Percentiles rank a stretch among this genome's conserved stretches.
Evolutionary conservation across 257 asterid species (phyloP).

Genomic region (Paraleonurus japonicus): DNA sequence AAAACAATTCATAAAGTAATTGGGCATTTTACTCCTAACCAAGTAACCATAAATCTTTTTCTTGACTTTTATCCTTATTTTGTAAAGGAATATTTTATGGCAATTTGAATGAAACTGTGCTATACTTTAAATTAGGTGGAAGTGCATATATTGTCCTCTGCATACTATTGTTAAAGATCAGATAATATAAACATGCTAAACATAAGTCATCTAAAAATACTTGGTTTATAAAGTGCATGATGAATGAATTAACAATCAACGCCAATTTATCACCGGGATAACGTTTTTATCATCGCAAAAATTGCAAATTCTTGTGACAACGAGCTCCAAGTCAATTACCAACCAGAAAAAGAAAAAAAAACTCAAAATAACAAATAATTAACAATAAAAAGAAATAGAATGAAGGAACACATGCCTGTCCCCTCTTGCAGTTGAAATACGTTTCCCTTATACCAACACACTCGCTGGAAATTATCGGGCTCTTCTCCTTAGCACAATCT

Average conservation of each 20-base stretch:
- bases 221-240: not conserved
- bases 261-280: not conserved
- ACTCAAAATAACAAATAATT: not conserved
- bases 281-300: not conserved
- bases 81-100: not conserved
- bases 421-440: slow-evolving; percentile 94
- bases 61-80: not conserved
- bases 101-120: not conserved
- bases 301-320: not conserved
- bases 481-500: slow-evolving; percentile 77
- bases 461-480: slow-evolving; percentile 75
- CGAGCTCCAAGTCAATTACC: not conserved
- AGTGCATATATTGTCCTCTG: not conserved
- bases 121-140: not conserved
- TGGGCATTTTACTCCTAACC: not conserved
- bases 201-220: not conserved
- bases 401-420: slow-evolving; percentile 53
- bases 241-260: not conserved
- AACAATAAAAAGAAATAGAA: not conserved
- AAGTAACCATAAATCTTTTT: not conserved
- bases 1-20: not conserved
- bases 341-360: not conserved
- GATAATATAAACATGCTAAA: not conserved
- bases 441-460: slow-evolving; percentile 94
- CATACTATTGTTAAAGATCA: not conserved